Base-by-base conservation (phyloP, 495 filamentous ascomycete genomes). In the Aspergillus steynii region DNA sequence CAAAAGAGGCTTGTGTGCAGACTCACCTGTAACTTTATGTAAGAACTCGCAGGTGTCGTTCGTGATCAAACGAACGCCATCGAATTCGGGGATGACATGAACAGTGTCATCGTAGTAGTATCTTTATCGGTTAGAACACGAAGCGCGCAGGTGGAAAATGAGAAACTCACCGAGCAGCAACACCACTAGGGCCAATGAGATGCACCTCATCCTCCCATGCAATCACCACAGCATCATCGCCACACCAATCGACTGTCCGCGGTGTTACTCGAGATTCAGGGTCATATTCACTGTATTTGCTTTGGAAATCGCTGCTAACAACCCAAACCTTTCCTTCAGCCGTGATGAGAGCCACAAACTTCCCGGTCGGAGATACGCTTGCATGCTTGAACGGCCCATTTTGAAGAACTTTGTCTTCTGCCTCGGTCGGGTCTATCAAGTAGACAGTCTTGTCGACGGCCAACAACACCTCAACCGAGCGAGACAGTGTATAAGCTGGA, bases 131-230 rank as follows among this genome's bases (percentile, higher is more conserved):
- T 76, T 57, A 74, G 61, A 42, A 14, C 6, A 2, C 4, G 7
- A 48, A 37, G 5, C 25, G 8, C 10, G 10, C 14, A 3, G 46
- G 5, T 34, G 45, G 27, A 6, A 8, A 45, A 2, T 27, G 12
- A 52, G 25, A 49, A 58, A 37, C 28, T 28, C 5, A 55, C 82
- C 85, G 87, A 37, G 92, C 83, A 47, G 90, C 83, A 10, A 88
- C 85, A 46, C 90, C 92, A 53, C 87, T 88, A 0, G 92, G 92
- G 1, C 93, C 93, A 58, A 98, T 89, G 50, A 99, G 82, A 69
- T 97, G 95, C n/a, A 98, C 88, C 67, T 99, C 95, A 74, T 99
- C 95, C 66, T 97, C 95, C 95, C 95, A 99, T 14, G 92, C 92
- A 61, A 98, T 85, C 50, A 96, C 87, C 8, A 97, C 92, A 6